phyloP scores from a whole-genome alignment of 2,329 filamentous ascomycete genomes.

The Colletotrichum destructivum region DNA sequence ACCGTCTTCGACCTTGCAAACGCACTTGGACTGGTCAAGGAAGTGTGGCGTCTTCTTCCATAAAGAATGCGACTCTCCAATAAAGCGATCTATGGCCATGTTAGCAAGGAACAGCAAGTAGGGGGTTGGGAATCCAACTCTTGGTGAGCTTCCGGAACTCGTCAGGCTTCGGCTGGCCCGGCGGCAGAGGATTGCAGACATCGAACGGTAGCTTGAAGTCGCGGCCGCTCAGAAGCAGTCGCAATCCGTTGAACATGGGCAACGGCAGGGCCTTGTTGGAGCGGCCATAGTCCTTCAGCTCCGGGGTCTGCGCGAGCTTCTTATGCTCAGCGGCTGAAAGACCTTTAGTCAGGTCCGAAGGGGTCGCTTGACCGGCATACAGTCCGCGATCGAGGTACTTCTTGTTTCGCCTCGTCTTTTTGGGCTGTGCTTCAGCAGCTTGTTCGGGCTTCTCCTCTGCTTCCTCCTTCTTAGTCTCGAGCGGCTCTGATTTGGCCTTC shows the following conservation, averaged over 20 bases:
- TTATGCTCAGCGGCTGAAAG: conserved; percentile 68
- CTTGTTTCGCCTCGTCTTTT: conserved; percentile 71
- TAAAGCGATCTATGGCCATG: conserved; percentile 77
- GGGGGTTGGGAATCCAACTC: conserved; percentile 71
- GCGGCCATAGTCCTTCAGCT: conserved; percentile 61
- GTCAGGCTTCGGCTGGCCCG: conserved; percentile 90
- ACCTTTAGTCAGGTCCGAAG: conserved; percentile 62
- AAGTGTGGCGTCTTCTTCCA: conserved; percentile 86
- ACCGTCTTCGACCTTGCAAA: conserved; percentile 82
- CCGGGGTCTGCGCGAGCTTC: conserved; percentile 62
- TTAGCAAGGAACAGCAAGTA: conserved; percentile 7
- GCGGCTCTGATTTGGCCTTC: conserved; percentile 45
- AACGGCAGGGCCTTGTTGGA: conserved; percentile 76
- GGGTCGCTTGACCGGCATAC: conserved; percentile 84
- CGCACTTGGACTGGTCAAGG: conserved; percentile 82
- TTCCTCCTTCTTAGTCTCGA: conserved; percentile 44
- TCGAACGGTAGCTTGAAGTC: conserved; percentile 94
- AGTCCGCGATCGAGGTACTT: conserved; percentile 87
- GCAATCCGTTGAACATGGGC: conserved; percentile 84
- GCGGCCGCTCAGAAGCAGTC: conserved; percentile 78
- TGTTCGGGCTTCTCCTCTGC: conserved; percentile 55
- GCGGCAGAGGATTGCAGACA: conserved; percentile 88
- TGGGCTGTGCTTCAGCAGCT: conserved; percentile 51
- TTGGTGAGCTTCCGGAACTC: conserved; percentile 94
- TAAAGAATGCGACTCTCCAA: conserved; percentile 83